phyloP scores from a whole-genome alignment of 2,329 filamentous ascomycete species.

The Bipolaris cookei region DNA sequence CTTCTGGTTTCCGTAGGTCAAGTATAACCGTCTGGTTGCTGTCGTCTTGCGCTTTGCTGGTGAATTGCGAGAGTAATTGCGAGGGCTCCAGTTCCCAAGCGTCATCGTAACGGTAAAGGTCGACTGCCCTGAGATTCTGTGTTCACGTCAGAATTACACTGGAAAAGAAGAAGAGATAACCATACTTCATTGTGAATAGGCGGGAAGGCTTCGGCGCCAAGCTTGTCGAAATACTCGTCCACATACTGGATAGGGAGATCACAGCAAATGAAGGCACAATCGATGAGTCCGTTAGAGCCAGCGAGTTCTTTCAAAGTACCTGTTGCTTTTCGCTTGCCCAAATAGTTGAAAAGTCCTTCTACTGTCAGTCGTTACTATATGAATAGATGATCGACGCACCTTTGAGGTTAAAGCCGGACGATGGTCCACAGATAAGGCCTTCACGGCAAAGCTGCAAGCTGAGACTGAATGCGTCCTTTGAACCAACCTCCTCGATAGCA shows the following conservation, averaged over 20 bases:
- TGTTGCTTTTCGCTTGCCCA: slow-evolving; percentile 19
- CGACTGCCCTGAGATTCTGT: slow-evolving; percentile 28
- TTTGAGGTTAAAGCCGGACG: slow-evolving; percentile 64
- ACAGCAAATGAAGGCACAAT: slow-evolving; percentile 62
- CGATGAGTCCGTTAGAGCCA: slow-evolving; percentile 15
- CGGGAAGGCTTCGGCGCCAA: slow-evolving; percentile 48
- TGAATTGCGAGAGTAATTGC: slow-evolving; percentile 19
- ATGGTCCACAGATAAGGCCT: slow-evolving; percentile 66
- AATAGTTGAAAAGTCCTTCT: slow-evolving; percentile 26
- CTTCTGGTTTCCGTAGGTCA: slow-evolving; percentile 27
- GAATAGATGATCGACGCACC: slow-evolving; percentile 44
- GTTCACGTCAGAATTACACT: not conserved
- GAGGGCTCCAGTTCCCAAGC: slow-evolving; percentile 27
- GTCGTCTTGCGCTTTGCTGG: not conserved
- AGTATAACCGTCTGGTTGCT: slow-evolving; percentile 12
- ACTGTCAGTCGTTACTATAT: not conserved
- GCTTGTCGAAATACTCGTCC: slow-evolving; percentile 64
- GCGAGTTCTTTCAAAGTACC: slow-evolving; percentile 20
- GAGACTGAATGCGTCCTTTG: slow-evolving; percentile 59
- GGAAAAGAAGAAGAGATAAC: not conserved
- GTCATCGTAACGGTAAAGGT: slow-evolving; percentile 32
- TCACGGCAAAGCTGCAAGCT: slow-evolving; percentile 63
- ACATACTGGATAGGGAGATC: slow-evolving; percentile 70
- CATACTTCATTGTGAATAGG: slow-evolving; percentile 26
- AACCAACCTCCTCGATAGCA: slow-evolving; percentile 63